These are phyloP conservation scores for Cymbopogon flexuosus DNA, from an alignment of 202 grass and related monocot genomes.

Conservation along the genomic window DNA sequence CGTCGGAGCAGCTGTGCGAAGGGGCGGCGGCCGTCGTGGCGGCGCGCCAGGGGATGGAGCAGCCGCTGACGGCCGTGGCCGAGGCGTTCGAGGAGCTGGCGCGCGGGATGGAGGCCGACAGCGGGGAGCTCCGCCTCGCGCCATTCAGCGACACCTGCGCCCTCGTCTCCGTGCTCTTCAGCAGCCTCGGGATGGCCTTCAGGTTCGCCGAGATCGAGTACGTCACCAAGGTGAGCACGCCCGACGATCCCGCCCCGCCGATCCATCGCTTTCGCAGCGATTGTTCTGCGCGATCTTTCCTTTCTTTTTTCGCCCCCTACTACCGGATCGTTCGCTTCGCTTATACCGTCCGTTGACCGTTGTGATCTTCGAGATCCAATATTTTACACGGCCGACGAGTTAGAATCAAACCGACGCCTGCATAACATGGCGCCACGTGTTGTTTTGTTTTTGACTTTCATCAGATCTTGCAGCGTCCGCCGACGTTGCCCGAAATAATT, in stretches of 20 bases:
- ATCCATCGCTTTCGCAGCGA: neutral
- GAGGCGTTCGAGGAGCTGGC: constrained; percentile 80
- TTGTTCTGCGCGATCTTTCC: neutral
- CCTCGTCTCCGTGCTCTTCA: constrained; percentile 84
- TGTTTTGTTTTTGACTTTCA: neutral
- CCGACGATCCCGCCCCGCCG: neutral
- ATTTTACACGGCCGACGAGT: neutral
- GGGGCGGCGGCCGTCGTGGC: constrained; percentile 35
- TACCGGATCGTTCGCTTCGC: neutral
- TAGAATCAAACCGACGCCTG: too few relatives aligned
- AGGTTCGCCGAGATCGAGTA: constrained; percentile 95
- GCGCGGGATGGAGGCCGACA: constrained; percentile 40
- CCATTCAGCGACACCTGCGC: constrained; percentile 71
- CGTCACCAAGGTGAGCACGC: constrained; percentile 59
- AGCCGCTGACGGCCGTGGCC: constrained; percentile 56
- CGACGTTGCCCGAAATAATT: neutral
- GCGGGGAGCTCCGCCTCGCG: constrained; percentile 56
- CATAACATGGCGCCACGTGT: too few relatives aligned
- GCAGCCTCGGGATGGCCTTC: constrained; percentile 85
- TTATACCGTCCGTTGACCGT: too few relatives aligned
- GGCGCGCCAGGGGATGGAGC: constrained; percentile 42
- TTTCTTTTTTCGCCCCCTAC: too few relatives aligned
- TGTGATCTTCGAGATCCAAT: neutral
- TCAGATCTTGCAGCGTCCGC: constrained; percentile 22
- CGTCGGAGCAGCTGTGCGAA: constrained; percentile 29